Percentiles rank a stretch among this genome's conserved stretches.
Evolutionary conservation across 2,329 filamentous ascomycete genomes (phyloP).

Genomic region (Tolypocladium pustulatum): DNA sequence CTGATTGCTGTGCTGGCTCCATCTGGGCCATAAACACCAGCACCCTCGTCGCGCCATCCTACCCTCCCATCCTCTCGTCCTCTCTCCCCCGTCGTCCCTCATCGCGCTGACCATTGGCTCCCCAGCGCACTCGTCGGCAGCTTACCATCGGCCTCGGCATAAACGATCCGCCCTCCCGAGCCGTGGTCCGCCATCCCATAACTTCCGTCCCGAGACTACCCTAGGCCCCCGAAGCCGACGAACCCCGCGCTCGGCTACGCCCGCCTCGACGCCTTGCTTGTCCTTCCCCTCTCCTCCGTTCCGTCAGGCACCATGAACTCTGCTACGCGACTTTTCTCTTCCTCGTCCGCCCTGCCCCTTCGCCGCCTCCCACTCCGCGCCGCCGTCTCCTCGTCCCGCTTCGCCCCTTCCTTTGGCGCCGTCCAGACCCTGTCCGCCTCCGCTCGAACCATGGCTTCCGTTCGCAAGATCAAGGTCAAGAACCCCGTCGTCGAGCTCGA

Average conservation of each 20-base stretch:
- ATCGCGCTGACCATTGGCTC: not conserved
- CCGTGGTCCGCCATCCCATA: not conserved
- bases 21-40: not conserved
- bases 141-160: not conserved
- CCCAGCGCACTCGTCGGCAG: not conserved
- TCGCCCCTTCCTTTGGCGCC: slow-evolving; percentile 34
- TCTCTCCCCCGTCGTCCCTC: not conserved
- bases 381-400: slow-evolving; percentile 24
- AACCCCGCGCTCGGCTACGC: slow-evolving; percentile 1
- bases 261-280: not conserved
- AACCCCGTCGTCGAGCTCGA: slow-evolving; percentile 98
- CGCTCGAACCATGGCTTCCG: slow-evolving; percentile 48
- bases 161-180: not conserved
- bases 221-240: not conserved
- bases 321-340: slow-evolving; percentile 19
- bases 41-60: not conserved
- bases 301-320: slow-evolving; percentile 13
- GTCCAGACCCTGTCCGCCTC: slow-evolving; percentile 49
- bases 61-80: too few species aligned
- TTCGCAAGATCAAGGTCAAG: slow-evolving; percentile 95
- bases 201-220: not conserved
- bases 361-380: slow-evolving; percentile 16
- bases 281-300: not conserved
- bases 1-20: not conserved
- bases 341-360: slow-evolving; percentile 15